Percentiles rank a stretch among this genome's conserved stretches.
Evolutionary conservation across 1,139 yeast genomes (phyloP).

Genomic region (Taphrina betulina): DNA sequence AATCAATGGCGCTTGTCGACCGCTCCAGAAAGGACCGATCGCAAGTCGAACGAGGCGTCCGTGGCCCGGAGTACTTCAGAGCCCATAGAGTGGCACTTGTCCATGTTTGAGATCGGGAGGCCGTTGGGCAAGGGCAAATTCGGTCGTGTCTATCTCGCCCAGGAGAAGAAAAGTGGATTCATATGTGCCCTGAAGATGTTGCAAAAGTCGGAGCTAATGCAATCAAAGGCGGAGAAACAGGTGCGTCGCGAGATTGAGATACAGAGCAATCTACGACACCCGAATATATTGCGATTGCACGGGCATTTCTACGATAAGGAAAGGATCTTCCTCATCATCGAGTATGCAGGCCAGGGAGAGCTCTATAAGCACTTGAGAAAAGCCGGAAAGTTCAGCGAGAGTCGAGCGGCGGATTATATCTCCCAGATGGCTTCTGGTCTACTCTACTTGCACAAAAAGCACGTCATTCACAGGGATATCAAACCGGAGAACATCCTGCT

Average conservation of each 20-base stretch:
- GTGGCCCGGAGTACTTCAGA: conserved; percentile 35
- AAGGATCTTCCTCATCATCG: conserved; percentile 78
- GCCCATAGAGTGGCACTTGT: conserved; percentile 44
- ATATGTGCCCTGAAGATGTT: conserved; percentile 88
- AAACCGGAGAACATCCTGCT: conserved; percentile 87
- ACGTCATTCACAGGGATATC: conserved; percentile 84
- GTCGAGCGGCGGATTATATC: conserved; percentile 72
- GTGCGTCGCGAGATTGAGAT: conserved; percentile 89
- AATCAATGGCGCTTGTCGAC: conserved; percentile 27
- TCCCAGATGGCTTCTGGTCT: conserved; percentile 81
- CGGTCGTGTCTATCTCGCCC: conserved; percentile 88
- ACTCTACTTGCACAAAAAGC: conserved; percentile 68
- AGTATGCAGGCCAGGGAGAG: conserved; percentile 85
- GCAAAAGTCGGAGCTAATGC: conserved; percentile 75
- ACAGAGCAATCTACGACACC: conserved; percentile 71
- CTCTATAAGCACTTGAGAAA: conserved; percentile 68
- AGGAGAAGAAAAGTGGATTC: conserved; percentile 70
- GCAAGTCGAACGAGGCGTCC: conserved; percentile 16
- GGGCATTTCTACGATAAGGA: conserved; percentile 81
- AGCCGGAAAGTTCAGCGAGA: conserved; percentile 66
- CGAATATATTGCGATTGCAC: conserved; percentile 72
- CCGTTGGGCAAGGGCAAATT: conserved; percentile 90
- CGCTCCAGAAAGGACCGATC: conserved; percentile 10
- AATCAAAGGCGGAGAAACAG: conserved; percentile 79
- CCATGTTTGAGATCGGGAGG: conserved; percentile 83